A percentile compares a stretch with the other conserved stretches of the same genome.
These are phyloP conservation scores for Dictyostelium purpureum DNA, from an alignment of 78 protist species.

Conservation along the genomic window DNA sequence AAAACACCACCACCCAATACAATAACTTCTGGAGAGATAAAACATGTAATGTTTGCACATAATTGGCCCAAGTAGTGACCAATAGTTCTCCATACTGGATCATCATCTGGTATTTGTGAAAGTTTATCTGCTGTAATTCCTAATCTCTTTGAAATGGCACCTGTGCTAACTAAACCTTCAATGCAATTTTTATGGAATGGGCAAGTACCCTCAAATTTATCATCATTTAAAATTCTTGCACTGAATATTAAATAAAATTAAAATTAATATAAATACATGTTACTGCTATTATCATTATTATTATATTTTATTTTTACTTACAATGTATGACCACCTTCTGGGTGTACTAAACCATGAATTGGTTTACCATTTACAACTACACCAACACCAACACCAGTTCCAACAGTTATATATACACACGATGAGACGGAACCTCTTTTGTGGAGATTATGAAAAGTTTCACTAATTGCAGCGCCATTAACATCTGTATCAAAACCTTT, in stretches of 20 bases:
- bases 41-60: constrained; percentile 80
- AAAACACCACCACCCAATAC: constrained; percentile 93
- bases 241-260: background rate
- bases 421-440: constrained; percentile 35
- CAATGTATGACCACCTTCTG: constrained; percentile 93
- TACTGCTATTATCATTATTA: no score
- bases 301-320: constrained; percentile 1
- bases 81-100: constrained; percentile 81
- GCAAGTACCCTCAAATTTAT: constrained; percentile 72
- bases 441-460: constrained; percentile 63
- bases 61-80: constrained; percentile 89
- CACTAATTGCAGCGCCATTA: constrained; percentile 92
- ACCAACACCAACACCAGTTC: constrained; percentile 96
- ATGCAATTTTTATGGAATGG: constrained; percentile 86
- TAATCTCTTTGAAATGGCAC: constrained; percentile 81
- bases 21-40: constrained; percentile 74
- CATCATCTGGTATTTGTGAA: constrained; percentile 50
- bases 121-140: constrained; percentile 46
- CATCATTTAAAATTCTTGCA: background rate
- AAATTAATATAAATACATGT: background rate
- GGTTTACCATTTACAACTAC: constrained; percentile 59
- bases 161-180: constrained; percentile 83
- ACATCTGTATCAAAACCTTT: constrained; percentile 92
- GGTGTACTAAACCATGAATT: constrained; percentile 86
- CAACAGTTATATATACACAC: constrained; percentile 90